phyloP scores from a whole-genome alignment of 495 filamentous ascomycete genomes.

The Amphirosellinia nigrospora region DNA sequence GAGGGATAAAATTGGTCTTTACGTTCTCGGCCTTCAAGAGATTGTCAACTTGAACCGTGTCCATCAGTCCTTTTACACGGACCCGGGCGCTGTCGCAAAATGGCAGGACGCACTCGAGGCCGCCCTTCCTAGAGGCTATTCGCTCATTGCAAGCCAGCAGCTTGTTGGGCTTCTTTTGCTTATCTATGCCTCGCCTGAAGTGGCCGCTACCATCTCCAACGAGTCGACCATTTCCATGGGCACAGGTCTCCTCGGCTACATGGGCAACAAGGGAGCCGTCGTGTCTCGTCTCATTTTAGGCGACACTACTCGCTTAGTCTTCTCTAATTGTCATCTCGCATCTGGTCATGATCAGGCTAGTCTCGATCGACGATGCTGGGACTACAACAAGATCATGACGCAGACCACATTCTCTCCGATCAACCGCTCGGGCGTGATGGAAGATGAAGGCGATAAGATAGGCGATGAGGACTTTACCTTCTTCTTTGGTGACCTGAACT shows the following conservation, averaged over 20 bases:
- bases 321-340: conserved; percentile 89
- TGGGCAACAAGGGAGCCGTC: conserved; percentile 95
- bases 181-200: conserved; percentile 78
- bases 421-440: conserved; percentile 59
- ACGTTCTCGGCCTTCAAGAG: conserved; percentile 90
- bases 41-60: conserved; percentile 82
- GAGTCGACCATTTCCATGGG: conserved; percentile 80
- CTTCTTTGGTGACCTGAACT: conserved; percentile 98
- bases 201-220: conserved; percentile 73
- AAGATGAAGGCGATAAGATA: conserved; percentile 68
- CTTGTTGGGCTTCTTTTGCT: conserved; percentile 85
- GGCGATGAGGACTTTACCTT: conserved; percentile 92
- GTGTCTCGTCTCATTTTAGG: conserved; percentile 83
- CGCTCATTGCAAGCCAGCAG: conserved; percentile 78
- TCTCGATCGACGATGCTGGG: conserved; percentile 88
- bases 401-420: conserved; percentile 79
- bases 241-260: conserved; percentile 76
- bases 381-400: conserved; percentile 75
- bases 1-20: conserved; percentile 78
- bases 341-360: conserved; percentile 79
- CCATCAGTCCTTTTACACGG: conserved; percentile 67
- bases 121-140: conserved; percentile 77
- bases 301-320: conserved; percentile 85
- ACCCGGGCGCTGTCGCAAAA: conserved; percentile 69
- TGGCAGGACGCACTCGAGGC: conserved; percentile 78